These are phyloP conservation scores for Penicillium maclennaniae DNA, from an alignment of 495 filamentous ascomycete species.

Conservation along the genomic window DNA sequence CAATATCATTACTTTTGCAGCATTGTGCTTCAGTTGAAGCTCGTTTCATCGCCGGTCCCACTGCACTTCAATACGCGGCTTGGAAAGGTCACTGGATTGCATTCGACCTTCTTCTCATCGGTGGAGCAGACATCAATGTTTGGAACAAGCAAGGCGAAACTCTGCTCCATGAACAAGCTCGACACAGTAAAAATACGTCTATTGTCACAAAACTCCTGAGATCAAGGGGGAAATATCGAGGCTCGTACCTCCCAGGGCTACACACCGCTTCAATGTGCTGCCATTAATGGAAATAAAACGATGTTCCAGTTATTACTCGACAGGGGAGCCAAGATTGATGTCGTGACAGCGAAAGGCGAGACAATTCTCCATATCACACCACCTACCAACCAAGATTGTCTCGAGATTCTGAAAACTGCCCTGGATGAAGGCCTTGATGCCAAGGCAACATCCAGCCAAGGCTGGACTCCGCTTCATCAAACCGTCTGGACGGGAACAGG, in stretches of 20 bases:
- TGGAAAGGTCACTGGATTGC: conserved; percentile 26
- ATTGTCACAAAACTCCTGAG: conserved; percentile 23
- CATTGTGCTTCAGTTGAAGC: conserved; percentile 21
- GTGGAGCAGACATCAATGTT: conserved; percentile 33
- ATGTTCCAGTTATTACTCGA: conserved; percentile 29
- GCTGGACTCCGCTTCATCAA: conserved; percentile 31
- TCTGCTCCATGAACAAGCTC: conserved; percentile 29
- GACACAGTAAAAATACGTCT: not conserved
- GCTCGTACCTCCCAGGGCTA: conserved; percentile 27
- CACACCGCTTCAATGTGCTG: conserved; percentile 35
- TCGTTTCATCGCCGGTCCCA: conserved; percentile 19
- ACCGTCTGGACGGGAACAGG: conserved; percentile 20
- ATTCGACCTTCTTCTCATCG: conserved; percentile 30
- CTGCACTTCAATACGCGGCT: conserved; percentile 29
- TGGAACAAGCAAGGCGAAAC: conserved; percentile 28
- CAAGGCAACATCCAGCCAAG: conserved; percentile 18
- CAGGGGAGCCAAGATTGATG: conserved; percentile 24
- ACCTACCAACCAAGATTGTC: conserved; percentile 18
- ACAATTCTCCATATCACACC: conserved; percentile 30
- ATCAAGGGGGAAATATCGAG: conserved; percentile 33
- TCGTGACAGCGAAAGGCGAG: conserved; percentile 27
- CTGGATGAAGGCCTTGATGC: conserved; percentile 14
- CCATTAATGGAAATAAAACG: conserved; percentile 21
- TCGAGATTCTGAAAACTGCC: conserved; percentile 28
- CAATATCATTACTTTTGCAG: conserved; percentile 27